phyloP scores from a whole-genome alignment of 202 grass and related monocot species.

The Dendrocalamus latiflorus region DNA sequence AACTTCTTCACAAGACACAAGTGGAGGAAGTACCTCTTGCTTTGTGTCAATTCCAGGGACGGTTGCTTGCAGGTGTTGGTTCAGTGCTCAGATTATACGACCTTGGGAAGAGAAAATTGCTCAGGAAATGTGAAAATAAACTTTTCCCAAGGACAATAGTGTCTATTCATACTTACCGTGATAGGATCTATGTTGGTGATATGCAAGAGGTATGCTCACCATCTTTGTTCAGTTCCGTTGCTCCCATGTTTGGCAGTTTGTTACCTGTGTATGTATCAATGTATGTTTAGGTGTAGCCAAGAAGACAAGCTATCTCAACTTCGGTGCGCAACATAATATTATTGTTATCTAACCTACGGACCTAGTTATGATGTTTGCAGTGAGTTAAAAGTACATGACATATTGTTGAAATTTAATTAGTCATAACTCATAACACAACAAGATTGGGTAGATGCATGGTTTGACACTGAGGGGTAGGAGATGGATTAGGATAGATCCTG shows the following conservation, averaged over 20 bases:
- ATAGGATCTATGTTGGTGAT: constrained; percentile 94
- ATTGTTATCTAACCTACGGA: neutral
- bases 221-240: constrained; percentile 7
- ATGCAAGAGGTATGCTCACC: constrained; percentile 78
- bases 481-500: neutral
- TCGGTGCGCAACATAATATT: neutral
- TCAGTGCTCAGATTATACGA: constrained; percentile 82
- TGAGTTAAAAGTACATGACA: no score
- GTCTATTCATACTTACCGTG: constrained; percentile 89
- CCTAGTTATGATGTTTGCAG: no score
- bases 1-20: constrained; percentile 93
- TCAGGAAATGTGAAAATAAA: constrained; percentile 97
- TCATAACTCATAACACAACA: no score
- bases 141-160: constrained; percentile 80
- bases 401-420: no score
- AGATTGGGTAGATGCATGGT: no score
- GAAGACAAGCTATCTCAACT: constrained; percentile 3
- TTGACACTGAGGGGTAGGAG: neutral
- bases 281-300: neutral
- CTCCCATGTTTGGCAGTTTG: neutral
- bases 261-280: neutral
- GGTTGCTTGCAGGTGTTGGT: constrained; percentile 85
- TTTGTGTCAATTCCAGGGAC: constrained; percentile 88
- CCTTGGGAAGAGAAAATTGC: constrained; percentile 89
- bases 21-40: constrained; percentile 92